These are phyloP conservation scores for Coprinellus micaceus DNA, from an alignment of 768 basidiomycete genomes.

Conservation along the genomic window DNA sequence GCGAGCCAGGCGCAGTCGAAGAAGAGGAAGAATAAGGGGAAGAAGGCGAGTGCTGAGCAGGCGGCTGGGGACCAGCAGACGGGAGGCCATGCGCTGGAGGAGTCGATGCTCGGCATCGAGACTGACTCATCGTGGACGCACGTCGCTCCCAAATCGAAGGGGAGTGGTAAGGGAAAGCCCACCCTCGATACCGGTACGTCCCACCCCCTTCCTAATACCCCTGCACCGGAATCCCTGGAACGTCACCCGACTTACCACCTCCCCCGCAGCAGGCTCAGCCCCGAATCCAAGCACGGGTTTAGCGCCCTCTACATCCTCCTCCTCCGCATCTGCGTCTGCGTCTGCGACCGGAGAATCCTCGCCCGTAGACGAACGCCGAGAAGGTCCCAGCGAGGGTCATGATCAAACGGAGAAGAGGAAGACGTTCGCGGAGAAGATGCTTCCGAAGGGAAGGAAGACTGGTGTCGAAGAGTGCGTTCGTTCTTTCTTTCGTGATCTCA, in stretches of 20 bases:
- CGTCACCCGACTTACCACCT: too few relatives aligned
- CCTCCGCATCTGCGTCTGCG: conserved; percentile 11
- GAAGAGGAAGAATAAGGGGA: conserved; percentile 11
- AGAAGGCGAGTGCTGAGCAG: background rate
- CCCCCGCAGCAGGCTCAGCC: too few relatives aligned
- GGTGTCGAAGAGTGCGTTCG: conserved; percentile 56
- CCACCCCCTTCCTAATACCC: conserved; percentile 1
- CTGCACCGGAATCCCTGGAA: too few relatives aligned
- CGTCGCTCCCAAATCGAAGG: too few relatives aligned
- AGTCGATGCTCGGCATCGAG: conserved; percentile 17
- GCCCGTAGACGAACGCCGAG: conserved; percentile 27
- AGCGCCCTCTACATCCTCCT: too few relatives aligned
- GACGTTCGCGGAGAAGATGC: conserved; percentile 58
- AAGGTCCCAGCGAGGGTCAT: background rate
- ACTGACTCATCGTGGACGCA: conserved; percentile 66
- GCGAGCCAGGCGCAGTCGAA: conserved; percentile 9
- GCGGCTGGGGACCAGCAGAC: conserved; percentile 1
- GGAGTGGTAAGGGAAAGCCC: too few relatives aligned
- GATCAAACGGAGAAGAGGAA: conserved; percentile 32
- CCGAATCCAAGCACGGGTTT: too few relatives aligned
- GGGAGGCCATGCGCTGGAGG: background rate
- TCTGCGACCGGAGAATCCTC: conserved; percentile 31
- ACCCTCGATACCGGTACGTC: conserved; percentile 26
- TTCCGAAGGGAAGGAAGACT: conserved; percentile 65
- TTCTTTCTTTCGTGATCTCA: conserved; percentile 7